Percentiles rank a stretch among this genome's conserved stretches.
These are phyloP conservation scores for Talaromyces liani DNA, from an alignment of 495 filamentous ascomycete genomes.

Conservation along the genomic window DNA sequence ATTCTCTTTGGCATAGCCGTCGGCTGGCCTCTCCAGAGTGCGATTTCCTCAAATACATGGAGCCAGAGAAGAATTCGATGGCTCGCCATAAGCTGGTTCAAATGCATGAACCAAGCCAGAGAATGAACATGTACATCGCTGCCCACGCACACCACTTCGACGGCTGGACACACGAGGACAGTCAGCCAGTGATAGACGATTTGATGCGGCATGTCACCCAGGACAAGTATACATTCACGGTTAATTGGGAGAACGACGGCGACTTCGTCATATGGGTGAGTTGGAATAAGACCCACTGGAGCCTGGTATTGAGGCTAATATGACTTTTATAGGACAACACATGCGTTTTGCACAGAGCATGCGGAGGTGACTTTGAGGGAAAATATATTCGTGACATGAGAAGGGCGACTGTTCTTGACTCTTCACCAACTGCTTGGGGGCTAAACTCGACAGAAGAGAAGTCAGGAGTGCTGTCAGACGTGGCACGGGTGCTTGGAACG, in stretches of 20 bases:
- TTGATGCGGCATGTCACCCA: constrained; percentile 42
- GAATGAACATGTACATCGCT: constrained; percentile 48
- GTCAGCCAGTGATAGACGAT: constrained; percentile 28
- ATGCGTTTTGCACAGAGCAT: constrained; percentile 46
- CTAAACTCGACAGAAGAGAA: constrained; percentile 20
- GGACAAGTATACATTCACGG: constrained; percentile 38
- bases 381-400: constrained; percentile 46
- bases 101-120: constrained; percentile 29
- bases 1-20: constrained; percentile 47
- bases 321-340: constrained; percentile 34
- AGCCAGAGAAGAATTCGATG: constrained; percentile 19
- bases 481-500: not conserved
- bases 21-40: constrained; percentile 41
- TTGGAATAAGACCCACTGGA: not conserved
- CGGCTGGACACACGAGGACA: constrained; percentile 26
- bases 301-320: not conserved
- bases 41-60: constrained; percentile 38
- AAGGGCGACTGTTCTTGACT: constrained; percentile 47
- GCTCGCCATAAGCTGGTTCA: not conserved
- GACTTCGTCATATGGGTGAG: constrained; percentile 51
- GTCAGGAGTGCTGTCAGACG: not conserved
- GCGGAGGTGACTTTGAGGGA: constrained; percentile 41
- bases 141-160: constrained; percentile 52
- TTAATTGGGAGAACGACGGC: constrained; percentile 39
- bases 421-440: constrained; percentile 34